Evolutionary conservation across 139 green algal species (phyloP).

Genomic region (Chlamydomonas eustigma): DNA sequence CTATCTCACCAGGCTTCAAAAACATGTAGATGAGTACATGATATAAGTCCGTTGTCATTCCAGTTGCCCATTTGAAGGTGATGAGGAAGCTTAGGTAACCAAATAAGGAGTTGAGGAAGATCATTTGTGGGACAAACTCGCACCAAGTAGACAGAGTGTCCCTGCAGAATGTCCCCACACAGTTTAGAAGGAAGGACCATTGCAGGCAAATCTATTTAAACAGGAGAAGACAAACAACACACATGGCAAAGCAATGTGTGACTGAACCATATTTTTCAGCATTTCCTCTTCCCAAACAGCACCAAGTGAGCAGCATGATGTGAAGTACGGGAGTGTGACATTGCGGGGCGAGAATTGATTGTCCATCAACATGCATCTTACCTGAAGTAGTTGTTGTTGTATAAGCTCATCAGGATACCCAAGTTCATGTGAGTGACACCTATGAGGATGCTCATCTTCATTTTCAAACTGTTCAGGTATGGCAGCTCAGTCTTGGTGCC

Average conservation of each 20-base stretch:
- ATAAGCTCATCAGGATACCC: conserved; percentile 83
- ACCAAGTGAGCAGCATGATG: no score
- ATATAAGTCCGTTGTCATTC: conserved; percentile 77
- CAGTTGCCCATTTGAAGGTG: conserved; percentile 78
- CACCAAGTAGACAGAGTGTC: conserved; percentile 75
- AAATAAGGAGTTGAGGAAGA: conserved; percentile 95
- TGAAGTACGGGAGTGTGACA: no score
- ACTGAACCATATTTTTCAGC: no score
- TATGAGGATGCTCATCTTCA: conserved; percentile 98
- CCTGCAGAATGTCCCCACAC: conserved; percentile 10
- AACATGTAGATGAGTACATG: conserved; percentile 99
- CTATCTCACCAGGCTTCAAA: conserved; percentile 70
- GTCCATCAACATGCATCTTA: no score
- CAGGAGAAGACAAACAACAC: no score
- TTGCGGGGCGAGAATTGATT: no score
- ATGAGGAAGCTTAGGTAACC: conserved; percentile 94
- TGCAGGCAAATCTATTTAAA: no score
- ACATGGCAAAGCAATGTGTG: no score
- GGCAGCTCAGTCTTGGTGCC: conserved; percentile 92
- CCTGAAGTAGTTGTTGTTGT: conserved; percentile 85
- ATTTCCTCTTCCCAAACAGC: no score
- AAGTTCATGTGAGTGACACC: conserved; percentile 91
- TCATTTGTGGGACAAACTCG: conserved; percentile 82
- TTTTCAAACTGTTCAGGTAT: conserved; percentile 94
- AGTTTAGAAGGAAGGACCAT: background rate